Evolutionary conservation across 2,329 filamentous ascomycete species (phyloP), one percentile per base, ranked within the genome.

Genomic region (Epichloe hybrida): DNA sequence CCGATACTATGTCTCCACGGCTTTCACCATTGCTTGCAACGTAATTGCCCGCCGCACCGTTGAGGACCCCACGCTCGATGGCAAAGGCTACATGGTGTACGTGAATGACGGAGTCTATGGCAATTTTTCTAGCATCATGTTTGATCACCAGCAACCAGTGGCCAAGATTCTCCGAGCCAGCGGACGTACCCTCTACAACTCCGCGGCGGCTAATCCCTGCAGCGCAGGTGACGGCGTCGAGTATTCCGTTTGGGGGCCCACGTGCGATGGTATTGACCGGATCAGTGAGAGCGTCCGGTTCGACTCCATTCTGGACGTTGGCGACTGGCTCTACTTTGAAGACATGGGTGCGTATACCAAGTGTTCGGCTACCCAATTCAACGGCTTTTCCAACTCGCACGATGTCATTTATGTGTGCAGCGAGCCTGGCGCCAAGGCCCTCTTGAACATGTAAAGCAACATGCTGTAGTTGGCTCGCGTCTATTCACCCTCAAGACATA

Each of bases 61-160:
- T 52, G 77, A 84, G 56, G 82, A 91, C 62, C 80, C 86, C 4
- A 72, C 72, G 20, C 74, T 77, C 11, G 75, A 75, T 48, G 75
- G 77, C 55, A 82, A 81, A 54, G 87, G 83, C 58, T 96, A 95
- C 76, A 98, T 97, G 93, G 72, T 96, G 45, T 98, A 98, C 67
- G 74, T 97, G 66, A 98, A 98, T 65, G 93, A 98, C 60, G 93
- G 93, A 31, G 84, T 97, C 50, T 98, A 98, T 64, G 93, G 93
- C 62, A 97, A 97, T 73, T 97, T 98, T 65, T 95, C 88, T 58
- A 94, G 89, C 80, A 97, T 97, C 76, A 95, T 97, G 75, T 98
- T 96, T 66, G 93, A 97, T 64, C 93, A 97, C 69, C 93, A 98
- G 75, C 80, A 94, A 61, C 93, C 93, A 1, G 71, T 86, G 44